These are phyloP conservation scores for Taxawa tesnikishii DNA, from an alignment of 2,329 filamentous ascomycete species.

Conservation along the genomic window DNA sequence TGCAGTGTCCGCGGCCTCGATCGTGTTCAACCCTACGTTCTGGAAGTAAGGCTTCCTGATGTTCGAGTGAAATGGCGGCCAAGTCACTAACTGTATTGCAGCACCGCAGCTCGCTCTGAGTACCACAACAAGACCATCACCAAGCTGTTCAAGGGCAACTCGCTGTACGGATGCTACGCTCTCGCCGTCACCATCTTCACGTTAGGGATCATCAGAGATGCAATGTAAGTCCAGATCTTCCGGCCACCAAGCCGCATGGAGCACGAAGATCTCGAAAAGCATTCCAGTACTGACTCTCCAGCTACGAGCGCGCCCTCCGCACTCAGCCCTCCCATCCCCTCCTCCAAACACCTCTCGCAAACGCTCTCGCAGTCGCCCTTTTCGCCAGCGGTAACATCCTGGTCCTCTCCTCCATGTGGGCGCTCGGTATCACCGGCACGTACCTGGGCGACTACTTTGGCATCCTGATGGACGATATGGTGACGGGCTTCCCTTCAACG, in stretches of 20 bases:
- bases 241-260: conserved; percentile 1
- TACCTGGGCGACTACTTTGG: conserved; percentile 98
- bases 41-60: conserved; percentile 79
- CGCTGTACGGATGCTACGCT: conserved; percentile 73
- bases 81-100: conserved; percentile 28
- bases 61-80: no score
- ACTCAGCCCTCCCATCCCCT: conserved; percentile 63
- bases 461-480: conserved; percentile 89
- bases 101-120: conserved; percentile 80
- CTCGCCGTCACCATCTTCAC: conserved; percentile 84
- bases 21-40: conserved; percentile 95
- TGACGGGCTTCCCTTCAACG: conserved; percentile 91
- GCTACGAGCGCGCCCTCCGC: conserved; percentile 76
- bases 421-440: conserved; percentile 84
- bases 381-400: conserved; percentile 68
- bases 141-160: conserved; percentile 68
- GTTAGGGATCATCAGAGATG: conserved; percentile 76
- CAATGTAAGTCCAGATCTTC: conserved; percentile 23
- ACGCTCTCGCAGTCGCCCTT: conserved; percentile 57
- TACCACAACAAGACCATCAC: conserved; percentile 86
- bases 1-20: conserved; percentile 65
- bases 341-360: conserved; percentile 48
- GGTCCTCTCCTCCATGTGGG: conserved; percentile 81
- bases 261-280: conserved; percentile 1
- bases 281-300: conserved; percentile 23